A percentile compares a stretch with the other conserved stretches of the same genome.
Evolutionary conservation across 129 eudicot genomes (phyloP).

Genomic region (Helianthus tuberosus): DNA sequence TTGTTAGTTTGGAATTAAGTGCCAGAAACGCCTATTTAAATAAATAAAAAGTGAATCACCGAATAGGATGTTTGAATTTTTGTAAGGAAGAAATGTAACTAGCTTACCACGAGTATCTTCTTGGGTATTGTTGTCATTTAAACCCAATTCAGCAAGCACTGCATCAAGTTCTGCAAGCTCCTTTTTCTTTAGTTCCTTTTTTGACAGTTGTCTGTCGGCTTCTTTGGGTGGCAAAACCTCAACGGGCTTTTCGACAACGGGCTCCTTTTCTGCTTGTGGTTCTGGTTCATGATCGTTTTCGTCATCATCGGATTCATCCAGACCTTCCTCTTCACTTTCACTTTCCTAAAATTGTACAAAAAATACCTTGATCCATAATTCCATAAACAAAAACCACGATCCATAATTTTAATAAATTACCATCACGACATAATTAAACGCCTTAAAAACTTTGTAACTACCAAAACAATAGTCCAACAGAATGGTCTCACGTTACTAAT

Average conservation of each 20-base stretch:
- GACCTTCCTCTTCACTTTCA: conserved; percentile 88
- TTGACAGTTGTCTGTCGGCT: conserved; percentile 86
- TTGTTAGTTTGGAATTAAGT: neutral
- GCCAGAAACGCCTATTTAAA: neutral
- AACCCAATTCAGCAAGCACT: conserved; percentile 82
- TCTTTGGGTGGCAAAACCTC: conserved; percentile 73
- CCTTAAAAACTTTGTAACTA: neutral
- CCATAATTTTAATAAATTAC: neutral
- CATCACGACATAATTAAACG: neutral
- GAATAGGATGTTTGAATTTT: neutral
- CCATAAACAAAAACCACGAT: neutral
- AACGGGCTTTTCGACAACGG: conserved; percentile 52
- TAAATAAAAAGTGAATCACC: neutral
- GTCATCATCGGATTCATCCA: conserved; percentile 80
- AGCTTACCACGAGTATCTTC: conserved; percentile 51
- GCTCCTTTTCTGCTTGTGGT: conserved; percentile 50
- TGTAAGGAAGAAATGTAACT: neutral
- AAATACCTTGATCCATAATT: neutral
- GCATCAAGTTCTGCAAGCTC: conserved; percentile 98
- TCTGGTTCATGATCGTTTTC: conserved; percentile 83
- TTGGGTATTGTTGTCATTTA: conserved; percentile 43
- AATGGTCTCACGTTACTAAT: neutral
- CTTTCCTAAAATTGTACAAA: conserved; percentile 58
- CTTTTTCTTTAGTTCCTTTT: conserved; percentile 89
- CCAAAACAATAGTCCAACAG: neutral